Base-by-base conservation (phyloP, 257 asterid genomes). In the Eustoma russellianum region DNA sequence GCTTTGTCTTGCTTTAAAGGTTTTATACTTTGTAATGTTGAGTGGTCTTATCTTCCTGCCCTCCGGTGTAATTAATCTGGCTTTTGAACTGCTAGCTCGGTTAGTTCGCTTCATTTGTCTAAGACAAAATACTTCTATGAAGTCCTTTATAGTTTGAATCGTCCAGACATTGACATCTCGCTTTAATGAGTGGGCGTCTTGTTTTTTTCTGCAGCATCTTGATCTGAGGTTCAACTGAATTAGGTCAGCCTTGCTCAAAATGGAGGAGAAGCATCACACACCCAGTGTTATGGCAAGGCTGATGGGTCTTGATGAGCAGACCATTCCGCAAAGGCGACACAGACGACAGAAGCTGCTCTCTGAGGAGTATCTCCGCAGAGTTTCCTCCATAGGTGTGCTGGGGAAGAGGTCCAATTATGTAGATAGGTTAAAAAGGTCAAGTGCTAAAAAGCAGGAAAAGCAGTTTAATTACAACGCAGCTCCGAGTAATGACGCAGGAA, bases 241-340 rank as follows among this genome's bases (percentile, higher is more conserved):
- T 48, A 34, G 34, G 45, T 60, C 35, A 70, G 74, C 67, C 18
- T 40, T 48, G 49, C 46, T 58, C 66, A 52, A 57, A 56, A 82
- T 79, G 94, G 75, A 70, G 56, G 57, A 58, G 64, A 66, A 74
- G 57, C 74, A 45, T 43, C 59, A 40, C 6, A 63, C 70, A 11
- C 78, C 79, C 12, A 82, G 96, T 69, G 86, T 88, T 34, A 74
- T 88, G 40, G 81, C 79, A 15, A 62, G 49, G 53, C 57, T 84
- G 48, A 80, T 84, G 93, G 74, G 83, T 13, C 49, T 82, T 50
- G 82, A 83, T 43, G 73, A 78, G 66, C 57, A 50, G 52, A 70
- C 59, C 13, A 50, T 74, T 60, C 78, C 45, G 65, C 79, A 46
- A 58, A 67, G 70, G 5, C 5, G 53, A 48, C 63, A 12, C 43